Evolutionary conservation across 176 grass and related monocot species (phyloP).

Genomic region (Oryza officinalis): DNA sequence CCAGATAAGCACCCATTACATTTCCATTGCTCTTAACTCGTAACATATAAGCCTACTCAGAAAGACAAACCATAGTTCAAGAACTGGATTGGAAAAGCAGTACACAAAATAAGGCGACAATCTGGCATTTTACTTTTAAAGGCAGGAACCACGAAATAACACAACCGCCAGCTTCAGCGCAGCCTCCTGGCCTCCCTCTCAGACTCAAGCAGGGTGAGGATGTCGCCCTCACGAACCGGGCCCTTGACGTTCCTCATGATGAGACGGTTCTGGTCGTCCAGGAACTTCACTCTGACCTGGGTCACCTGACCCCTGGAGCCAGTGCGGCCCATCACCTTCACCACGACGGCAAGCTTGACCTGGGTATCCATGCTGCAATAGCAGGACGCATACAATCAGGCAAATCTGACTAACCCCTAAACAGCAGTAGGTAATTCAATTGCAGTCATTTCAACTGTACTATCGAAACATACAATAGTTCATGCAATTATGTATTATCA

Average conservation of each 20-base stretch:
- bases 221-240: conserved; percentile 64
- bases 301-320: conserved; percentile 83
- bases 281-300: conserved; percentile 74
- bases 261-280: conserved; percentile 78
- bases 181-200: conserved; percentile 82
- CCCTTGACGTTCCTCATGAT: conserved; percentile 86
- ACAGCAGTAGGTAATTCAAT: background rate
- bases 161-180: conserved; percentile 38
- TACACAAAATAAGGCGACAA: conserved; percentile 31
- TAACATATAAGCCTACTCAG: conserved; percentile 6
- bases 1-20: conserved; percentile 26
- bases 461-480: background rate
- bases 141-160: background rate
- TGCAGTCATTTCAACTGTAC: background rate
- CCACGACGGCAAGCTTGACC: conserved; percentile 71
- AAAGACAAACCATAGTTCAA: conserved; percentile 25
- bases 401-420: background rate
- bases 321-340: conserved; percentile 74
- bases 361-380: conserved; percentile 63
- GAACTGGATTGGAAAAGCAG: conserved; percentile 22
- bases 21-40: conserved; percentile 5
- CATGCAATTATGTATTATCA: background rate
- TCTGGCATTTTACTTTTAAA: background rate
- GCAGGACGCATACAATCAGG: background rate
- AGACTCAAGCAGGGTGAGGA: conserved; percentile 74